Conservation (phyloP, 345 rosid species). For the Brassica nigra region DNA sequence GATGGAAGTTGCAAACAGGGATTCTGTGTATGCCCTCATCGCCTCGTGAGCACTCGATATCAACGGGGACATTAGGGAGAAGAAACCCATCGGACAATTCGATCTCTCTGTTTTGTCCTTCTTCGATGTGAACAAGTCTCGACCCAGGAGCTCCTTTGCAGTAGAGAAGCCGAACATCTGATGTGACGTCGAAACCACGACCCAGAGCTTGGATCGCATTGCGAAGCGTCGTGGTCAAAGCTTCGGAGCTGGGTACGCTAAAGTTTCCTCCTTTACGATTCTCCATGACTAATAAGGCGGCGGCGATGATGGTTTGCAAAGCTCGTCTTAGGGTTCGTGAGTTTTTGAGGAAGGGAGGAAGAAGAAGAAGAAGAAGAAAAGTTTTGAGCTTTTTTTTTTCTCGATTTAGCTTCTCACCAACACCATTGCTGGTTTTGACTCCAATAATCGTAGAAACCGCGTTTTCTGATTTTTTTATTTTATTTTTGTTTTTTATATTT, state of each 20-base stretch:
- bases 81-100: constrained; percentile 52
- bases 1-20: constrained; percentile 70
- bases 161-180: constrained; percentile 87
- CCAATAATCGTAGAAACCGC: constrained; percentile 45
- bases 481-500: not conserved
- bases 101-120: constrained; percentile 64
- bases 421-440: constrained; percentile 47
- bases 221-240: constrained; percentile 68
- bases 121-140: constrained; percentile 73
- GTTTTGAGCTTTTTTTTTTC: constrained; percentile 5
- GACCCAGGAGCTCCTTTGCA: constrained; percentile 95
- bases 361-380: not conserved
- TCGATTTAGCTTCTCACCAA: constrained; percentile 33
- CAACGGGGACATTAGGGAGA: constrained; percentile 61
- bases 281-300: constrained; percentile 32
- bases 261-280: constrained; percentile 41
- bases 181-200: constrained; percentile 92
- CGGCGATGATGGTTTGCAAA: constrained; percentile 11
- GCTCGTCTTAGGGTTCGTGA: constrained; percentile 25
- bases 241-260: constrained; percentile 46
- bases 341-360: not conserved
- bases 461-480: constrained; percentile 17
- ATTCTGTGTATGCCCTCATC: constrained; percentile 49
- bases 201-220: constrained; percentile 95
- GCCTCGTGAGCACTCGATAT: constrained; percentile 62